Evolutionary conservation across 768 basidiomycete genomes (phyloP).

Genomic region (Calocybe cyanea): DNA sequence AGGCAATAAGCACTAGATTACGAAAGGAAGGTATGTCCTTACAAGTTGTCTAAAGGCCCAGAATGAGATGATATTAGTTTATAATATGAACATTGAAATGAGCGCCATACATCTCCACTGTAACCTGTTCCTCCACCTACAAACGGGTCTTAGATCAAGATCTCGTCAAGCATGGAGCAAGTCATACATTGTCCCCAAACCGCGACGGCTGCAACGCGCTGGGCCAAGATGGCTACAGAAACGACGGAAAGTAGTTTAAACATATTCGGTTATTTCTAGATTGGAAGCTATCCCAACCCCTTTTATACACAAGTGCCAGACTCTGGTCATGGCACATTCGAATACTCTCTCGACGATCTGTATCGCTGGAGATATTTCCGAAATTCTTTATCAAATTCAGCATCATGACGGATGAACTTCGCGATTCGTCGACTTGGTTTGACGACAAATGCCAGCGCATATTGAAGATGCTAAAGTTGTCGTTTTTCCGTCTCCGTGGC

Average conservation of each 20-base stretch:
- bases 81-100: background rate
- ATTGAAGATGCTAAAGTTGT: no score
- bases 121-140: constrained; percentile 28
- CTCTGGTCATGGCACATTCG: background rate
- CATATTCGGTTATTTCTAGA: constrained; percentile 10
- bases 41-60: constrained; percentile 19
- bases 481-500: no score
- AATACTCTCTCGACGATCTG: background rate
- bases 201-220: constrained; percentile 22
- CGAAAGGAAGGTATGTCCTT: constrained; percentile 3
- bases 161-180: background rate
- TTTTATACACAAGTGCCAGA: background rate
- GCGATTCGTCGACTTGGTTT: background rate
- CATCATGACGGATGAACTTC: background rate
- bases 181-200: constrained; percentile 35
- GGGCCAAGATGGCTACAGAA: constrained; percentile 20
- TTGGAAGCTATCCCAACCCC: background rate
- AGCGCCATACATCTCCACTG: constrained; percentile 25
- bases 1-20: background rate
- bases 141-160: background rate
- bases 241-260: constrained; percentile 21
- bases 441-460: background rate
- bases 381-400: background rate
- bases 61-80: background rate
- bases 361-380: background rate